phyloP scores from a whole-genome alignment of 345 rosid species.

The Eucalyptus albens region DNA sequence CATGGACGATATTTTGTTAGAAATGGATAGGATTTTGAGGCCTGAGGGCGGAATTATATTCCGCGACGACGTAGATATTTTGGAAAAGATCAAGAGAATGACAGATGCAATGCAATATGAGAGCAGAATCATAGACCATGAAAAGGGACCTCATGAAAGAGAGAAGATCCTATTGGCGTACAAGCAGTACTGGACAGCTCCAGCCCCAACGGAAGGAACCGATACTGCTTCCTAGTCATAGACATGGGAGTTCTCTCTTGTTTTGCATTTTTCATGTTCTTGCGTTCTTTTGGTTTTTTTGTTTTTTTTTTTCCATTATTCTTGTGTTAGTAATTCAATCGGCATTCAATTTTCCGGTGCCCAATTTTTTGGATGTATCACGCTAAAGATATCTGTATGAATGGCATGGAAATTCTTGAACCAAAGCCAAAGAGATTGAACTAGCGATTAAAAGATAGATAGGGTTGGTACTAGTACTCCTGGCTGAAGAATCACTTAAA shows the following conservation, averaged over 20 bases:
- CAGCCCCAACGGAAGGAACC: background rate
- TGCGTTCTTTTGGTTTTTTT: no score
- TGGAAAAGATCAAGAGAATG: conserved; percentile 50
- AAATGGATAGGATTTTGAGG: conserved; percentile 83
- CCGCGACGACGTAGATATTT: conserved; percentile 74
- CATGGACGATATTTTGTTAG: conserved; percentile 61
- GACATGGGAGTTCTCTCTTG: background rate
- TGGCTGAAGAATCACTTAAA: background rate
- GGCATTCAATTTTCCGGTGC: background rate
- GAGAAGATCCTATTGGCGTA: conserved; percentile 67
- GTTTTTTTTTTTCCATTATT: background rate
- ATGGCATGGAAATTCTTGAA: background rate
- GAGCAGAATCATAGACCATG: conserved; percentile 72
- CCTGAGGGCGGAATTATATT: conserved; percentile 79
- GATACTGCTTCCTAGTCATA: background rate
- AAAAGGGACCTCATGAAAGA: conserved; percentile 59
- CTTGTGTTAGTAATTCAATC: background rate
- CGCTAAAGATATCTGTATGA: background rate
- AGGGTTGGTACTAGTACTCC: background rate
- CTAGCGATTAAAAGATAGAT: background rate
- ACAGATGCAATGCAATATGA: conserved; percentile 68
- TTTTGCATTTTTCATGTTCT: background rate
- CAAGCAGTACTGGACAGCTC: conserved; percentile 73
- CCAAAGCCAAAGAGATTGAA: background rate
- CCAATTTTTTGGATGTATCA: background rate